These are phyloP conservation scores for Cladochytrium tenue DNA, from an alignment of 371 early-diverging fungal species.

Conservation along the genomic window DNA sequence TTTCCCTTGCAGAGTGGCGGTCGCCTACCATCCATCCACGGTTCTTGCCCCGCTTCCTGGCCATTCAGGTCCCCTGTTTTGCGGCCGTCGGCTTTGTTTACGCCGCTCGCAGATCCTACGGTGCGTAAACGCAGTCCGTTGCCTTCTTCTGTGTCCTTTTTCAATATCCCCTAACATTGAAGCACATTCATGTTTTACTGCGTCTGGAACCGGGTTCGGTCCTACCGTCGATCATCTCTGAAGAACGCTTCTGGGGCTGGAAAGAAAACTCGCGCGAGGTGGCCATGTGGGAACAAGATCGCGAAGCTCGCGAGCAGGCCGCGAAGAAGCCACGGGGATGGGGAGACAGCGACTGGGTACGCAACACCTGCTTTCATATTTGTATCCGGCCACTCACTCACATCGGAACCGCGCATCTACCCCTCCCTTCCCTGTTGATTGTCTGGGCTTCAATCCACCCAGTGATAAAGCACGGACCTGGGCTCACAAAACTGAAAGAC, in stretches of 20 bases:
- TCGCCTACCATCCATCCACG: constrained; percentile 34
- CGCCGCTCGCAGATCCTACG: constrained; percentile 35
- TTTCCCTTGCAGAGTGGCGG: neutral
- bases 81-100: constrained; percentile 38
- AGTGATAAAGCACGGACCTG: too few relatives aligned
- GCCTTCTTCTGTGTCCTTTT: neutral
- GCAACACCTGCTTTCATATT: too few relatives aligned
- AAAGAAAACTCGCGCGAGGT: constrained; percentile 82
- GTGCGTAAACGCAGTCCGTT: constrained; percentile 25
- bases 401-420: too few relatives aligned
- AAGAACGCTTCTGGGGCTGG: constrained; percentile 95
- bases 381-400: too few relatives aligned
- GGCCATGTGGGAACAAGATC: constrained; percentile 36
- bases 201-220: neutral
- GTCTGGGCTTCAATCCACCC: too few relatives aligned
- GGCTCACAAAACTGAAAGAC: too few relatives aligned
- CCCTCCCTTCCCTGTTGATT: too few relatives aligned
- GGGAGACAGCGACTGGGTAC: neutral
- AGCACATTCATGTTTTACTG: neutral
- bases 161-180: neutral
- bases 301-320: neutral
- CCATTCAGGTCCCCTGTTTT: constrained; percentile 51
- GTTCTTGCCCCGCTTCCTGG: constrained; percentile 36
- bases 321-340: neutral
- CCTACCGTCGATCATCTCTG: neutral